Conservation (phyloP, 2,329 filamentous ascomycete species). For the Arthrobotrys conoides region DNA sequence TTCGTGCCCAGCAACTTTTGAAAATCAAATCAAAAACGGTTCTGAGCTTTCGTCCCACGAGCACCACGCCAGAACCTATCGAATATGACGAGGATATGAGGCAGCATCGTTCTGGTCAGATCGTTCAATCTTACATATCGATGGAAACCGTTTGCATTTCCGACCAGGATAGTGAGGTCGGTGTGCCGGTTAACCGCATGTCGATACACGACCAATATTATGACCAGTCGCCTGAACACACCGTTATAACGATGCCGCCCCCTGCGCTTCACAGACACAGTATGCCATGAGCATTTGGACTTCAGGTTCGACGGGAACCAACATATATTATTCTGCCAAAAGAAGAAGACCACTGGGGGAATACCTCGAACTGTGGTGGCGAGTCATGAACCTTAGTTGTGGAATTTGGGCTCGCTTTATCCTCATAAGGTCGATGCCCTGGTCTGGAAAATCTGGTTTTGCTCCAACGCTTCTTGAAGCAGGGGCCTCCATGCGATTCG, state of each 20-base stretch:
- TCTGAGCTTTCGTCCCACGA: slow-evolving; percentile 59
- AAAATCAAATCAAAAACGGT: slow-evolving; percentile 52
- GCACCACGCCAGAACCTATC: slow-evolving; percentile 57
- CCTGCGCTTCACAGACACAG: slow-evolving; percentile 52
- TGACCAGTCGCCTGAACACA: slow-evolving; percentile 43
- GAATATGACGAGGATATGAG: slow-evolving; percentile 60
- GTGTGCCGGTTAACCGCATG: slow-evolving; percentile 46
- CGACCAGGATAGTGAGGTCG: slow-evolving; percentile 59
- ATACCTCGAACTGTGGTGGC: neutral
- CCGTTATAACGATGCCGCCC: slow-evolving; percentile 44
- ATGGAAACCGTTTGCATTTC: slow-evolving; percentile 60
- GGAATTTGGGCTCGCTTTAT: neutral
- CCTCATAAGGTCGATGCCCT: neutral
- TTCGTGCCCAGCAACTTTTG: slow-evolving; percentile 43
- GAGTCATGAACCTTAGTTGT: slow-evolving; percentile 4
- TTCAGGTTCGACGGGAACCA: neutral
- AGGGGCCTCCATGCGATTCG: neutral
- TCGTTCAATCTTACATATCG: slow-evolving; percentile 58
- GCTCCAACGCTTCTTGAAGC: neutral
- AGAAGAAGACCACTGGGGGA: neutral
- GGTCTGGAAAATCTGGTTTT: neutral
- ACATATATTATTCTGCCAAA: neutral
- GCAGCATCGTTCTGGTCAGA: slow-evolving; percentile 57
- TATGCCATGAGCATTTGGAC: slow-evolving; percentile 39
- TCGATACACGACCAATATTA: slow-evolving; percentile 47